Evolutionary conservation across 2,329 filamentous ascomycete genomes (phyloP), one percentile per base, ranked within the genome.

Genomic region (Hypoxylon sp.): DNA sequence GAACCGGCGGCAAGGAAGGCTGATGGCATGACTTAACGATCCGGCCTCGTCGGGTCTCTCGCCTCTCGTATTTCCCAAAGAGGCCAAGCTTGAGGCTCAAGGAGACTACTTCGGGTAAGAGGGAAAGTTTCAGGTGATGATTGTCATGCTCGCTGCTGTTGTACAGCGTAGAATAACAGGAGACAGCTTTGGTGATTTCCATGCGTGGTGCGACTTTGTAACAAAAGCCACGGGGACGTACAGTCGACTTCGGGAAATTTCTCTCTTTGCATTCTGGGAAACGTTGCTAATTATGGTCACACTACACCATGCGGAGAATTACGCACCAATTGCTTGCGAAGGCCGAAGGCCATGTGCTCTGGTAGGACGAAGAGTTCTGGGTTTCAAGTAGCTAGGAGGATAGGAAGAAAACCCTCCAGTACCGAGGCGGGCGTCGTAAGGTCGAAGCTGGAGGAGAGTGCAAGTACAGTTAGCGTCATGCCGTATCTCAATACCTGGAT

Each of bases 211-310:
- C 66, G 56, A 75, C 75, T 60, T 75, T 74, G 71, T 61, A 66
- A 74, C 74, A 62, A 68, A 70, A 68, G 72, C 72, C 70, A 72
- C 78, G 78, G 78, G 71, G 78, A 75, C 78, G 69, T 75, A 77
- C 79, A 77, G 72, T 76, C 72, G 77, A 78, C 75, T 77, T 77
- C 77, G 79, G 79, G 76, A 75, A 75, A 76, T 74, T 68, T 75
- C 73, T 72, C 62, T 74, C 73, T 75, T 73, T 73, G 73, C 71
- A 73, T 72, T 68, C 73, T 75, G 72, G 75, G 72, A 72, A 75
- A 70, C 72, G 69, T 71, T 72, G 69, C 68, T 59, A 61, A 48
- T 46, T 39, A 47, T 51, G 10, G 78, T 80, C 47, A 68, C 74
- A 80, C 78, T 71, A 67, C 65, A 72, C 75, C 75, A 74, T 75